These are phyloP conservation scores for Tuber melanosporum DNA, from an alignment of 495 filamentous ascomycete species.

Conservation along the genomic window DNA sequence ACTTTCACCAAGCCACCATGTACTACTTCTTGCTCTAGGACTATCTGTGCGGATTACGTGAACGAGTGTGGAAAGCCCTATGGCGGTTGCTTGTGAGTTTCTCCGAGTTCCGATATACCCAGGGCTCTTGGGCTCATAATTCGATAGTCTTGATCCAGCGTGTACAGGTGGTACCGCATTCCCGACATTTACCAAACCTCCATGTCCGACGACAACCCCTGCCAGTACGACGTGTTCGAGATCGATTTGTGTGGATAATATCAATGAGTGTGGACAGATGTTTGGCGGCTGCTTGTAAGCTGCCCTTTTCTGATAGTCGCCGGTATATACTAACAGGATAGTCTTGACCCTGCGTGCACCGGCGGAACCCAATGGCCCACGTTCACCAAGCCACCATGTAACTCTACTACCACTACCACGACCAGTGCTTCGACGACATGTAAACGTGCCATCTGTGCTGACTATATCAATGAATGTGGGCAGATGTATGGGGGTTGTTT, in stretches of 20 bases:
- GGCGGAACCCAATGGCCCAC: slow-evolving; percentile 22
- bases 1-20: slow-evolving; percentile 23
- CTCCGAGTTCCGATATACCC: not conserved
- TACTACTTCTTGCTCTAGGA: slow-evolving; percentile 8
- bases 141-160: slow-evolving; percentile 20
- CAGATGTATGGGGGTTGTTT: slow-evolving; percentile 18
- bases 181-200: slow-evolving; percentile 22
- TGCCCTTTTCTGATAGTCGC: not conserved
- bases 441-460: slow-evolving; percentile 10
- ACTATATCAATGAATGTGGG: slow-evolving; percentile 20
- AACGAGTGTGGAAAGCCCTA: slow-evolving; percentile 28
- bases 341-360: slow-evolving; percentile 23
- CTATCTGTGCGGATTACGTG: slow-evolving; percentile 21
- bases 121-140: not conserved
- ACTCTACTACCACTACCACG: slow-evolving; percentile 10
- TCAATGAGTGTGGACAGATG: slow-evolving; percentile 29
- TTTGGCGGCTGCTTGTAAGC: slow-evolving; percentile 32
- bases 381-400: slow-evolving; percentile 13
- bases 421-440: slow-evolving; percentile 6
- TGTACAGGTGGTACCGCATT: slow-evolving; percentile 24
- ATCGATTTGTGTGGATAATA: slow-evolving; percentile 23
- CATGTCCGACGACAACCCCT: slow-evolving; percentile 9
- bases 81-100: slow-evolving; percentile 23
- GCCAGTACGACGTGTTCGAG: slow-evolving; percentile 11
- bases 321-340: not conserved